Base-by-base conservation (phyloP, 1,284 basidiomycete species). In the Hemileia vastatrix region DNA sequence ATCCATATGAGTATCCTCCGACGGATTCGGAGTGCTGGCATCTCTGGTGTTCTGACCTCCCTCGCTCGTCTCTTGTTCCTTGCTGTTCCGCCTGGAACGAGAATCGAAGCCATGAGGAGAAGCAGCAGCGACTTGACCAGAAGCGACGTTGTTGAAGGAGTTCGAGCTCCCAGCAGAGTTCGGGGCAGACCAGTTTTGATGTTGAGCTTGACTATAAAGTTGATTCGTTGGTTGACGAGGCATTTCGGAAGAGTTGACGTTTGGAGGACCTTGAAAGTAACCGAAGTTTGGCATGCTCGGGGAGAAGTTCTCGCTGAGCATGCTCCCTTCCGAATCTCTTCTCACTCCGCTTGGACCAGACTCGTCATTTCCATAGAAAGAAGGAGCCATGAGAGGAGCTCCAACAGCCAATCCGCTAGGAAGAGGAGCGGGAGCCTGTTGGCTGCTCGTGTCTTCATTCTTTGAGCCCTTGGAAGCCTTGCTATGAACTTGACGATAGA, bases 1-100 rank as follows among this genome's bases (percentile, higher is more conserved):
- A 76, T 94, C 90, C 45, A 72, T 68, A 64, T 77, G 67, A 24
- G 58, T 64, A 36, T 69, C 70, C 27, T 27, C 27, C 27, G 27
- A 27, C 27, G 27, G 27, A 27, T 27, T 27, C 27, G 27, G 27
- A 27, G 15, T 40, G 36, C 36, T 40, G 8, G 36, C 36, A 11
- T 15, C 15, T 40, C 36, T 40, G 9, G 8, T 40, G 36, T 11
- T 15, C 8, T 40, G 15, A 15, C 15, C 36, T 40, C 36, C 36
- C 36, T 40, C 36, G 8, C 36, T 15, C 36, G 15, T 40, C 36
- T 11, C 15, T 9, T 40, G 9, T 9, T 40, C 36, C 36, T 40
- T 40, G 36, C 36, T 40, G 36, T 40, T 40, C 36, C 36, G 8
- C 15, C 36, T 40, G 9, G 36, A 40, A 40, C 11, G 9, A 9